Percentiles rank a stretch among this genome's conserved stretches.
phyloP scores from a whole-genome alignment of 1,284 basidiomycete species.

The Melanopsichium pennsylvanicum region DNA sequence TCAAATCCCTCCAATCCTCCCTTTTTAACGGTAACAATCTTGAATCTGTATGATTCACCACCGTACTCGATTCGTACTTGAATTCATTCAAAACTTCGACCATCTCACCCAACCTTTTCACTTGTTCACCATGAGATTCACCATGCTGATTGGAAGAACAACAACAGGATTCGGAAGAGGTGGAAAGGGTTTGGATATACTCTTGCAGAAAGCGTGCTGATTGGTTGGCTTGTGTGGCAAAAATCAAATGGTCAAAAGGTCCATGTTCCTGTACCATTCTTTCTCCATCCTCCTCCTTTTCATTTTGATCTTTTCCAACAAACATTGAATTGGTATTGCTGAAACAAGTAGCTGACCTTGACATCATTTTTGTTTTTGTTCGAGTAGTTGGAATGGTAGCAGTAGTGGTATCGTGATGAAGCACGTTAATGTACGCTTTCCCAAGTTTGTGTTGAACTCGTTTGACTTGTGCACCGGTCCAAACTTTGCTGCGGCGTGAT shows the following conservation, averaged over 20 bases:
- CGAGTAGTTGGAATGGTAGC: no score
- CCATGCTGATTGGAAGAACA: no score
- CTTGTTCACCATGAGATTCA: not conserved
- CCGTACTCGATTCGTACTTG: conserved; percentile 39
- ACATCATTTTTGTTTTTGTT: no score
- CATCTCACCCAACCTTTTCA: conserved; percentile 6
- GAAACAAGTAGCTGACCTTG: no score
- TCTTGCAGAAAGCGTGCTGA: conserved; percentile 34
- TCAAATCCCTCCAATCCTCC: conserved; percentile 52
- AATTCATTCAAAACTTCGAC: conserved; percentile 16
- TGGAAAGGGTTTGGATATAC: conserved; percentile 11
- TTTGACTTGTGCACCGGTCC: conserved; percentile 22
- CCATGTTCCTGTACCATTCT: conserved; percentile 17
- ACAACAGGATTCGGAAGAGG: no score
- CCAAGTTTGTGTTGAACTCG: conserved; percentile 1
- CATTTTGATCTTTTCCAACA: no score
- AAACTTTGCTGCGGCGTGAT: conserved; percentile 27
- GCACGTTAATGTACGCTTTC: conserved; percentile 8
- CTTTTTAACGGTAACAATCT: conserved; percentile 22
- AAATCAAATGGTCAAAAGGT: conserved; percentile 56
- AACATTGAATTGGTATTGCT: no score
- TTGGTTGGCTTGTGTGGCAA: conserved; percentile 63
- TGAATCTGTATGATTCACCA: conserved; percentile 54
- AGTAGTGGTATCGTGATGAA: conserved; percentile 12
- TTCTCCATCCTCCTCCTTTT: conserved; percentile 1